These are phyloP conservation scores for Apiotrichum brassicae DNA, from an alignment of 1,284 basidiomycete genomes.

Conservation along the genomic window DNA sequence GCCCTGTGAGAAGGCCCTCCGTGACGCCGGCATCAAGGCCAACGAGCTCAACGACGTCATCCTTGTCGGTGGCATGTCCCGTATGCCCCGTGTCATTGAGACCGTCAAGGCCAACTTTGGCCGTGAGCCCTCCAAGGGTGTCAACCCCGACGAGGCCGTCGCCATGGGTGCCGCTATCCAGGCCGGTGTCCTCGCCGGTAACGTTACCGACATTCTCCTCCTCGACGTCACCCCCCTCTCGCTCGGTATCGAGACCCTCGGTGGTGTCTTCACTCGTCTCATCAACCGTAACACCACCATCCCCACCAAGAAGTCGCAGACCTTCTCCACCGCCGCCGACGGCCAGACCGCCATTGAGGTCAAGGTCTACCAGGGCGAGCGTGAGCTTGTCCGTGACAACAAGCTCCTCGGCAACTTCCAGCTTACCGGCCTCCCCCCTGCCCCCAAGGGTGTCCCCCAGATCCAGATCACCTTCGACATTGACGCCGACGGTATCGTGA, in stretches of 20 bases:
- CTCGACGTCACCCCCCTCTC: slow-evolving; percentile 82
- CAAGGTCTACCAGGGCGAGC: slow-evolving; percentile 98
- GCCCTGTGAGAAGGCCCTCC: slow-evolving; percentile 95
- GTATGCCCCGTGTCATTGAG: slow-evolving; percentile 92
- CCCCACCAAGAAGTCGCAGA: slow-evolving; percentile 98
- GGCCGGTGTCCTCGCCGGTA: slow-evolving; percentile 91
- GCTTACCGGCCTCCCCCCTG: slow-evolving; percentile 93
- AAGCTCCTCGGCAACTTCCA: slow-evolving; percentile 99
- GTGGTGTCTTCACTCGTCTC: slow-evolving; percentile 92
- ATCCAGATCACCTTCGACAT: slow-evolving; percentile 99
- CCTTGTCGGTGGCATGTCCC: slow-evolving; percentile 95
- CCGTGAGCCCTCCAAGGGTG: slow-evolving; percentile 92
- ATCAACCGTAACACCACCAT: slow-evolving; percentile 98
- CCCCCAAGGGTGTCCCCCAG: slow-evolving; percentile 93
- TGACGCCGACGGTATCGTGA: slow-evolving; percentile 97
- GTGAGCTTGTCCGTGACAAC: slow-evolving; percentile 89
- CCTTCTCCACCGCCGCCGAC: slow-evolving; percentile 96
- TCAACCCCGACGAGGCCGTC: slow-evolving; percentile 94
- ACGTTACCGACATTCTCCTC: slow-evolving; percentile 92
- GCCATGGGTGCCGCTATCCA: slow-evolving; percentile 89
- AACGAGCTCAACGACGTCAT: slow-evolving; percentile 94
- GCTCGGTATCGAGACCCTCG: slow-evolving; percentile 84
- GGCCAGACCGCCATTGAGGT: slow-evolving; percentile 94
- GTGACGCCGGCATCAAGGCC: slow-evolving; percentile 85
- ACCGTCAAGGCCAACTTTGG: slow-evolving; percentile 91